phyloP scores from a whole-genome alignment of 2,329 filamentous ascomycete species.

The Magnaporthiopsis poae region DNA sequence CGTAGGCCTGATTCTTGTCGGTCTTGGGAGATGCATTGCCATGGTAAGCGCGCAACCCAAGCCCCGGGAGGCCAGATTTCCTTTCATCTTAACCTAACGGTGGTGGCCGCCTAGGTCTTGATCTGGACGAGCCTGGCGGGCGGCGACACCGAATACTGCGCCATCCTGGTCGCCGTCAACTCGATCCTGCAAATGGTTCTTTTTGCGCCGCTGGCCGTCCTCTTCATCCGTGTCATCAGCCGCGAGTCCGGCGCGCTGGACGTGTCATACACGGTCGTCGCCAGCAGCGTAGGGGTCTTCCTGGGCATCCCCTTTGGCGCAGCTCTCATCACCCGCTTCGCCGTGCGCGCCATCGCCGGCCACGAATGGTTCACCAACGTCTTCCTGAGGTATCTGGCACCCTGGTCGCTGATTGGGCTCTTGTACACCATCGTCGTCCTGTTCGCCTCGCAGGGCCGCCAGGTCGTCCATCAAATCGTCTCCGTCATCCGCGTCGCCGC shows the following conservation, averaged over 20 bases:
- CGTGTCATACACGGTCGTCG: slow-evolving; percentile 56
- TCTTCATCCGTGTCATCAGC: slow-evolving; percentile 63
- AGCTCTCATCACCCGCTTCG: slow-evolving; percentile 65
- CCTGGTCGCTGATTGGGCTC: slow-evolving; percentile 71
- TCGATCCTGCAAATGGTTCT: slow-evolving; percentile 66
- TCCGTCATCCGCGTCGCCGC: slow-evolving; percentile 73
- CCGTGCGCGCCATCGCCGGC: slow-evolving; percentile 44
- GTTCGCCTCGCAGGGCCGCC: slow-evolving; percentile 69
- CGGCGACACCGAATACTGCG: slow-evolving; percentile 74
- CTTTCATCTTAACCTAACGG: too few species aligned
- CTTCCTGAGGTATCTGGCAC: slow-evolving; percentile 59
- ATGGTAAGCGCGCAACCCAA: slow-evolving; percentile 38
- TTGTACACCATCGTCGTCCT: slow-evolving; percentile 80
- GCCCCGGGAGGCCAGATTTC: too few species aligned
- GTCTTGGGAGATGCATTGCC: slow-evolving; percentile 75
- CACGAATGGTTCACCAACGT: slow-evolving; percentile 53
- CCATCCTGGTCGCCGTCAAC: slow-evolving; percentile 67
- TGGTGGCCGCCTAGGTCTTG: slow-evolving; percentile 25
- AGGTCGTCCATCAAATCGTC: slow-evolving; percentile 73
- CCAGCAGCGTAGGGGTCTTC: slow-evolving; percentile 74
- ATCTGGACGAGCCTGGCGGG: slow-evolving; percentile 65
- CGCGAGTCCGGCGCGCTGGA: slow-evolving; percentile 24
- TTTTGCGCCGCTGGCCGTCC: slow-evolving; percentile 58
- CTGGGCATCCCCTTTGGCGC: slow-evolving; percentile 74
- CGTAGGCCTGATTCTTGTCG: slow-evolving; percentile 69